Evolutionary conservation across 2,329 filamentous ascomycete species (phyloP).

Genomic region (Neurospora sp.): DNA sequence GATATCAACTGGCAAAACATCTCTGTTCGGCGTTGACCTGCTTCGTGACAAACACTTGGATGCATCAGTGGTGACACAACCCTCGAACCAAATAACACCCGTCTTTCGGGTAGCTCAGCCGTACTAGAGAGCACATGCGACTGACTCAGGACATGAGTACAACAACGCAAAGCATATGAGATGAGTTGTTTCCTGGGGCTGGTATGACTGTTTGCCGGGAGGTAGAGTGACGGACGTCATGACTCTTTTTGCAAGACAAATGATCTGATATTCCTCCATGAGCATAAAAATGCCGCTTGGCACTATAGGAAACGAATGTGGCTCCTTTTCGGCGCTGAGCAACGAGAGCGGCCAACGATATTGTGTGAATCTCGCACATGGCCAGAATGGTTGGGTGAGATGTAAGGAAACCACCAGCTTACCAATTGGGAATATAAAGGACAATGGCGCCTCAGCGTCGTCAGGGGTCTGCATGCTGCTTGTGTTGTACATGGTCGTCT

Average conservation of each 20-base stretch:
- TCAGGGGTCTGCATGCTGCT: constrained; percentile 33
- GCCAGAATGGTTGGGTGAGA: constrained; percentile 38
- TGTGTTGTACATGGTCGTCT: constrained; percentile 29
- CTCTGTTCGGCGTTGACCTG: background rate
- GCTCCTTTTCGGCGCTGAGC: constrained; percentile 7
- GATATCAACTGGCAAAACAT: background rate
- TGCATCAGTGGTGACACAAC: background rate
- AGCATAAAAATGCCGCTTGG: constrained; percentile 9
- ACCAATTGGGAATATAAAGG: constrained; percentile 48
- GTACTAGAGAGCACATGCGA: background rate
- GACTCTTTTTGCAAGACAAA: background rate
- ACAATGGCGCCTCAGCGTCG: constrained; percentile 28
- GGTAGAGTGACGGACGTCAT: background rate
- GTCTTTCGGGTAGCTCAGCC: background rate
- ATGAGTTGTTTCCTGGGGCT: background rate
- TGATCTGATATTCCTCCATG: background rate
- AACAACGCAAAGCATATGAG: background rate
- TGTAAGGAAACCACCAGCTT: constrained; percentile 27
- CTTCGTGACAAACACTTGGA: background rate
- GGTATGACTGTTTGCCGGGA: background rate
- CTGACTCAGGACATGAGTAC: background rate
- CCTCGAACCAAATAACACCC: background rate
- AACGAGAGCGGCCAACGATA: constrained; percentile 34
- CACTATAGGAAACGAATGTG: constrained; percentile 12
- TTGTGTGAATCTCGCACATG: constrained; percentile 33